phyloP scores from a whole-genome alignment of 805 yeast species.

The Hanseniaspora taiwanica region DNA sequence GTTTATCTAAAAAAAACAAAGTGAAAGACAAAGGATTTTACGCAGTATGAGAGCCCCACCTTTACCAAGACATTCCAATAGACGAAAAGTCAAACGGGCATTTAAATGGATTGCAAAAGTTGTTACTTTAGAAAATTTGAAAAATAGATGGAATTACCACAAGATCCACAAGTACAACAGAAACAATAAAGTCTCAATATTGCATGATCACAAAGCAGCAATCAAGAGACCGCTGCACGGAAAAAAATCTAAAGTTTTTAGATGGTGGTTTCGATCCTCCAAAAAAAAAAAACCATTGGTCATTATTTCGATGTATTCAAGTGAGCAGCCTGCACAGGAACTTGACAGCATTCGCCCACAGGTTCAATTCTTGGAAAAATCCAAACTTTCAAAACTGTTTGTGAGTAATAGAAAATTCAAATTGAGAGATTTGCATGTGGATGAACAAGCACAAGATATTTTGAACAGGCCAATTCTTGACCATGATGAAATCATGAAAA shows the following conservation, averaged over 20 bases:
- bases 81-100: slow-evolving; percentile 10
- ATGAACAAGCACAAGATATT: neutral
- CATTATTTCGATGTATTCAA: too few relatives aligned
- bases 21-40: neutral
- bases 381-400: slow-evolving; percentile 11
- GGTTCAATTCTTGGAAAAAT: slow-evolving; percentile 7
- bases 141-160: slow-evolving; percentile 16
- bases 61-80: slow-evolving; percentile 16
- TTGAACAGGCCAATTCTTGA: neutral
- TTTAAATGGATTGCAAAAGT: slow-evolving; percentile 9
- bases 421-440: slow-evolving; percentile 12
- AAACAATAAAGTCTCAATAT: neutral
- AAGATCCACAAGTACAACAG: slow-evolving; percentile 9
- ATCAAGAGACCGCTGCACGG: too few relatives aligned
- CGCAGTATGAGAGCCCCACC: slow-evolving; percentile 25
- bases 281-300: neutral
- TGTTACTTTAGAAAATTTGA: slow-evolving; percentile 10
- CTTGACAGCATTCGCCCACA: neutral
- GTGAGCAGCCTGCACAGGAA: too few relatives aligned
- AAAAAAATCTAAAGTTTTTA: too few relatives aligned
- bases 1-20: neutral
- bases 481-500: neutral
- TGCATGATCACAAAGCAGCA: too few relatives aligned
- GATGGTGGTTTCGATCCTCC: neutral
- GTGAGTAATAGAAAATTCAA: slow-evolving; percentile 17